phyloP scores from a whole-genome alignment of 345 rosid species.

The Boechera retrofracta region DNA sequence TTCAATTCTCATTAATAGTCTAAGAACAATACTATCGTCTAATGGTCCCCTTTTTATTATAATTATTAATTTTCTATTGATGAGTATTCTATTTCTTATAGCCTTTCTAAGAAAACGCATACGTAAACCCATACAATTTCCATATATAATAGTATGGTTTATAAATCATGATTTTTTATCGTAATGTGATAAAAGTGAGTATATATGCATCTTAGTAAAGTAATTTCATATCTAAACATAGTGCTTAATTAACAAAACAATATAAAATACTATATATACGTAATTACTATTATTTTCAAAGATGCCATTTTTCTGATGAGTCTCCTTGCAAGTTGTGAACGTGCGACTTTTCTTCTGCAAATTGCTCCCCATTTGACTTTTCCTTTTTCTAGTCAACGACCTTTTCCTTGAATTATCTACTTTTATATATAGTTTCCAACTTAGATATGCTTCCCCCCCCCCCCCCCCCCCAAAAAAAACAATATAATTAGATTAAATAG shows the following conservation, averaged over 20 bases:
- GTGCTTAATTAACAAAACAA: constrained; percentile 36
- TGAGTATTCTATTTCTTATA: neutral
- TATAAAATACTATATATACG: neutral
- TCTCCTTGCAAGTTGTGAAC: constrained; percentile 34
- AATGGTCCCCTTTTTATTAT: constrained; percentile 19
- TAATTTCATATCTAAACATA: constrained; percentile 40
- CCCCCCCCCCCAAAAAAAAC: neutral
- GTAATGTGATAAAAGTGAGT: constrained; percentile 29
- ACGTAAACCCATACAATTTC: neutral
- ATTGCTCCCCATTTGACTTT: constrained; percentile 25
- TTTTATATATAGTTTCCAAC: neutral
- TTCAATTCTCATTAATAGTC: neutral
- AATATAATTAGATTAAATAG: neutral
- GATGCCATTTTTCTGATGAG: constrained; percentile 31
- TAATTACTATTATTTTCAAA: constrained; percentile 33
- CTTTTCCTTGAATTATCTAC: neutral
- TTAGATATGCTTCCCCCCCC: neutral
- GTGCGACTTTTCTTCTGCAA: constrained; percentile 32
- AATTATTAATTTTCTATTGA: neutral
- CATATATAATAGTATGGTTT: constrained; percentile 15
- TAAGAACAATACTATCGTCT: neutral
- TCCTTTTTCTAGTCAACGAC: constrained; percentile 21
- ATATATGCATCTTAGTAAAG: constrained; percentile 49
- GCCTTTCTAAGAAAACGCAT: neutral
- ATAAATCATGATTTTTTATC: constrained; percentile 6